Conservation (phyloP, 495 filamentous ascomycete genomes). For the Penicillium pulvis region DNA sequence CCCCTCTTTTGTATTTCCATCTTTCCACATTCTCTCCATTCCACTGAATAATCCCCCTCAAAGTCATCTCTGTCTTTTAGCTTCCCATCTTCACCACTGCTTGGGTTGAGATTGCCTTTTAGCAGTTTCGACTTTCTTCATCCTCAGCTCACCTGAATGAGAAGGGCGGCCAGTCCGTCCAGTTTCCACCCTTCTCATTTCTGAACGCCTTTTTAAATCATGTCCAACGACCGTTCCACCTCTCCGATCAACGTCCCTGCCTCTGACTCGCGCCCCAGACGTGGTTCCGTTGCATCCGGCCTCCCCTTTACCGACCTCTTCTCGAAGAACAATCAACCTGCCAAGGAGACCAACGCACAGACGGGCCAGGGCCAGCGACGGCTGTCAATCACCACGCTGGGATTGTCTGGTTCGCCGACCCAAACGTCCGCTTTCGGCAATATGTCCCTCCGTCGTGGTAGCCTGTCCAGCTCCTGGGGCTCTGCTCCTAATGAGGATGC, state of each 20-base stretch:
- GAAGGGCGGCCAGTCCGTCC: constrained; percentile 38
- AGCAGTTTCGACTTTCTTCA: neutral
- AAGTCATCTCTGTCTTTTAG: neutral
- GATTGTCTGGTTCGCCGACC: constrained; percentile 77
- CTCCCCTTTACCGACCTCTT: constrained; percentile 51
- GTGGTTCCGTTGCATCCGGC: constrained; percentile 51
- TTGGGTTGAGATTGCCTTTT: constrained; percentile 2
- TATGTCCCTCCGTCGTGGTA: constrained; percentile 63
- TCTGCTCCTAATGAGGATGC: constrained; percentile 85
- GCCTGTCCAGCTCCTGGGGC: constrained; percentile 69
- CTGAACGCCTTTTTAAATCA: constrained; percentile 24
- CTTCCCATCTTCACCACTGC: constrained; percentile 1
- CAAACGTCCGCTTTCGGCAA: constrained; percentile 55
- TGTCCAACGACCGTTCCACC: constrained; percentile 53
- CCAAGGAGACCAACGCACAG: constrained; percentile 54
- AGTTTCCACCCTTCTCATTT: constrained; percentile 16
- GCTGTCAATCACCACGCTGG: constrained; percentile 83
- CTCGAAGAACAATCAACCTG: constrained; percentile 30
- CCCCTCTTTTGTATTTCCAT: neutral
- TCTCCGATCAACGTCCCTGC: constrained; percentile 50
- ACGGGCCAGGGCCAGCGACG: constrained; percentile 76
- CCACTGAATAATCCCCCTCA: neutral
- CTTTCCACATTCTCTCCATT: constrained; percentile 4
- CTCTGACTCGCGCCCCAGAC: constrained; percentile 43
- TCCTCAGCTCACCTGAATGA: constrained; percentile 19